Percentiles rank a stretch among this genome's conserved stretches.
Evolutionary conservation across 78 protist genomes (phyloP).

Genomic region (Capsaspora owczarzaki): DNA sequence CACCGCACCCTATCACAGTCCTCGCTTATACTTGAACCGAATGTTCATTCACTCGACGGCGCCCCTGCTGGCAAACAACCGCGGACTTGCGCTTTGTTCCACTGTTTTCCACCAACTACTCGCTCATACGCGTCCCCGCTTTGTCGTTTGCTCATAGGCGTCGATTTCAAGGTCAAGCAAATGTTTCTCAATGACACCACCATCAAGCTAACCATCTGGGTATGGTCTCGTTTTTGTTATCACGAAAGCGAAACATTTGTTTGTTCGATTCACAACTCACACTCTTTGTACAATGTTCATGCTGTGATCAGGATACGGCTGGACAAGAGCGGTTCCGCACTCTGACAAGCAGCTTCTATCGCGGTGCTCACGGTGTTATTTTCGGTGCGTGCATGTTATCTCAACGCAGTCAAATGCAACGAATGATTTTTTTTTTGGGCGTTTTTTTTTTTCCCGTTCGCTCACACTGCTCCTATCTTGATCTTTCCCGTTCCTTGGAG

Average conservation of each 20-base stretch:
- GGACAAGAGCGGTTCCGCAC: slow-evolving; percentile 69
- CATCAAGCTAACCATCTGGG: slow-evolving; percentile 46
- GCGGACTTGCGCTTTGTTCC: too few species aligned
- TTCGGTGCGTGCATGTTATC: slow-evolving; percentile 18
- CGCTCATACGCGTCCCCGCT: not conserved
- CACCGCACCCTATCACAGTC: too few species aligned
- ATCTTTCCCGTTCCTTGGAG: too few species aligned
- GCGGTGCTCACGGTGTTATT: slow-evolving; percentile 95
- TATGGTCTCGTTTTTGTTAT: not conserved
- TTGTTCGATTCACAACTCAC: not conserved
- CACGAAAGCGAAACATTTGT: not conserved
- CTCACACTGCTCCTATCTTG: too few species aligned
- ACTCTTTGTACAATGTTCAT: not conserved
- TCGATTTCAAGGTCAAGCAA: slow-evolving; percentile 7
- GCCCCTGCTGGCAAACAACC: too few species aligned
- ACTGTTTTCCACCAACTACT: not conserved
- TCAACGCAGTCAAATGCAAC: not conserved
- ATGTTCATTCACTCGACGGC: too few species aligned
- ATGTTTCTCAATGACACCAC: slow-evolving; percentile 5
- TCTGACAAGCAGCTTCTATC: slow-evolving; percentile 82
- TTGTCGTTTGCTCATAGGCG: slow-evolving; percentile 2
- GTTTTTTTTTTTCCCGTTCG: too few species aligned
- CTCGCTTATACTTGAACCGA: too few species aligned
- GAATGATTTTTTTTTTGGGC: not conserved
- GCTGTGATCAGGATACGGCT: slow-evolving; percentile 41